A percentile compares a stretch with the other conserved stretches of the same genome.
Evolutionary conservation across 192 early-diverging fungal genomes (phyloP).

Genomic region (Diversispora eburnea): DNA sequence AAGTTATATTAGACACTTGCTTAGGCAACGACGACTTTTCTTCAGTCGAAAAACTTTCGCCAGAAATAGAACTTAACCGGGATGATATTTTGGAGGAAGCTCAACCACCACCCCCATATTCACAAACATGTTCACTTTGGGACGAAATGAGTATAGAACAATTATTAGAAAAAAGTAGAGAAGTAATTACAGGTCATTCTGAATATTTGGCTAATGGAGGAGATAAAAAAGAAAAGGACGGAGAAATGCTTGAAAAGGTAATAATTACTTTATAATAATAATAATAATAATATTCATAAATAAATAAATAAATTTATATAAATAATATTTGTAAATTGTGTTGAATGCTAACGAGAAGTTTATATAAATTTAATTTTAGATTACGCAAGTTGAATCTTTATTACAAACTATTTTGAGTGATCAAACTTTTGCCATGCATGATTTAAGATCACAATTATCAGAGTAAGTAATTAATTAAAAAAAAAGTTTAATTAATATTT

Average conservation of each 20-base stretch:
- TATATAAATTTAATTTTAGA: constrained; percentile 21
- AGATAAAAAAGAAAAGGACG: constrained; percentile 2
- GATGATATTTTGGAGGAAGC: constrained; percentile 10
- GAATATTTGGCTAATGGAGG: constrained; percentile 22
- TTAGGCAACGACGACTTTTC: background rate
- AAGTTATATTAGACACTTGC: background rate
- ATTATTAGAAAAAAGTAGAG: constrained; percentile 24
- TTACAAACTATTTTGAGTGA: constrained; percentile 37
- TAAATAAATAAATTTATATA: background rate
- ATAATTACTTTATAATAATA: background rate
- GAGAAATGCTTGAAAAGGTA: constrained; percentile 27
- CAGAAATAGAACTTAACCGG: constrained; percentile 4
- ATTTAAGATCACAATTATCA: constrained; percentile 37
- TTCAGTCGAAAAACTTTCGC: background rate
- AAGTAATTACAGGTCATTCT: constrained; percentile 8
- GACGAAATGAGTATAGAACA: constrained; percentile 24
- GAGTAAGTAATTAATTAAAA: constrained; percentile 42
- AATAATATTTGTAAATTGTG: background rate
- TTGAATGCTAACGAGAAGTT: background rate
- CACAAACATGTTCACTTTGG: constrained; percentile 24
- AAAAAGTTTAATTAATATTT: no score
- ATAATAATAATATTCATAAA: background rate
- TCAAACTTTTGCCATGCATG: constrained; percentile 38
- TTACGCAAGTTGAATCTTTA: constrained; percentile 38
- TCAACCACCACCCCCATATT: background rate